These are phyloP conservation scores for Aspergillus sojae DNA, from an alignment of 2,329 filamentous ascomycete genomes.

Conservation along the genomic window DNA sequence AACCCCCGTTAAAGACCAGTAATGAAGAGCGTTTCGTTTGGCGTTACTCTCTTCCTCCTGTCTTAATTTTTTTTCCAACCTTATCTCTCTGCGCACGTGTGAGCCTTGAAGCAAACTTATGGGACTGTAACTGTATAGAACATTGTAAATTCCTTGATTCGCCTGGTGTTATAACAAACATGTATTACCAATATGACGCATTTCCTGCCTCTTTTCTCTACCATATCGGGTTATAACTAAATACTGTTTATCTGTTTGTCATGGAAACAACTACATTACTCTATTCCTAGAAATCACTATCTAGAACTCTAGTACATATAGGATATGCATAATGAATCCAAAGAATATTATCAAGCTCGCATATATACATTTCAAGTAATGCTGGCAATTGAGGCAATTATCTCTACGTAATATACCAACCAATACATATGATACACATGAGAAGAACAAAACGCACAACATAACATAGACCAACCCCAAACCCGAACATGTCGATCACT, in stretches of 20 bases:
- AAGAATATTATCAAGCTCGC: no score
- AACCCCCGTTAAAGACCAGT: background rate
- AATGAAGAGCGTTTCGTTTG: constrained; percentile 6
- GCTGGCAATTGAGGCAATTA: no score
- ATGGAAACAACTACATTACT: background rate
- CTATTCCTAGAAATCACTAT: background rate
- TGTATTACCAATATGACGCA: constrained; percentile 23
- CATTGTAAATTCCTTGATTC: constrained; percentile 27
- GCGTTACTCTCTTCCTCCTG: constrained; percentile 1
- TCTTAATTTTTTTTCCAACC: constrained; percentile 7
- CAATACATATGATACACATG: no score
- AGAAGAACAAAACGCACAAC: no score
- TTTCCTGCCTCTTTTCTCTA: background rate
- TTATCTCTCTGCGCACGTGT: constrained; percentile 15
- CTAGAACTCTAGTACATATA: background rate
- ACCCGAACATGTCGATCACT: background rate
- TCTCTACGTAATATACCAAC: no score
- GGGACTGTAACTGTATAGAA: constrained; percentile 40
- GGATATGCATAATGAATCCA: no score
- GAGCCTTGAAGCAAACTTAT: constrained; percentile 14
- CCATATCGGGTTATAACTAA: background rate
- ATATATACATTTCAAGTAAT: no score
- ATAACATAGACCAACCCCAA: background rate
- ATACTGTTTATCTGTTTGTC: background rate
- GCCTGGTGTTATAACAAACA: constrained; percentile 18